These are phyloP conservation scores for Globisporangium spiculum DNA, from an alignment of 352 stramenopile species.

Conservation along the genomic window DNA sequence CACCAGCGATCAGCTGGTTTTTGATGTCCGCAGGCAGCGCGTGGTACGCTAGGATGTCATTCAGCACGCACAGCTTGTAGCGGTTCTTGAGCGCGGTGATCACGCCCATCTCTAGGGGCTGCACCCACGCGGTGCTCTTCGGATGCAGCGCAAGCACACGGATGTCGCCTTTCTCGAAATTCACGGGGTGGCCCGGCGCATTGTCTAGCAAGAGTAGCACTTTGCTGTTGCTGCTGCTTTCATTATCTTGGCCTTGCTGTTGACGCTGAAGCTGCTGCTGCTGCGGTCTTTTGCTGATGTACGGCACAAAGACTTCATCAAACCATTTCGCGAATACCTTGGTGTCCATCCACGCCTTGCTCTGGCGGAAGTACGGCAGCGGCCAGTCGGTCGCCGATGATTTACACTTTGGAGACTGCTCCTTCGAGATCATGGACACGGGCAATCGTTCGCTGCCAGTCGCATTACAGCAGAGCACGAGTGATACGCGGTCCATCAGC, in stretches of 20 bases:
- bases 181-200: slow-evolving; percentile 16
- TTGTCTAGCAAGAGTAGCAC: slow-evolving; percentile 21
- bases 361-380: slow-evolving; percentile 15
- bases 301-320: slow-evolving; percentile 13
- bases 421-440: slow-evolving; percentile 15
- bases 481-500: slow-evolving; percentile 13
- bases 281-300: background rate
- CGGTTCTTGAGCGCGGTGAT: slow-evolving; percentile 26
- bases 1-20: background rate
- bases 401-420: background rate
- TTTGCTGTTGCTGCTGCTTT: background rate
- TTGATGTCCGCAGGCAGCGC: slow-evolving; percentile 12
- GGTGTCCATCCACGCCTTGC: slow-evolving; percentile 19
- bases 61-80: slow-evolving; percentile 23
- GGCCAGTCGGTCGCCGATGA: background rate
- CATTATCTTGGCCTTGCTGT: too few species aligned
- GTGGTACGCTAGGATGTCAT: slow-evolving; percentile 22
- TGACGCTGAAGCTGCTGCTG: background rate
- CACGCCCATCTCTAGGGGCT: slow-evolving; percentile 24
- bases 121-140: slow-evolving; percentile 13
- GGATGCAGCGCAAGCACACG: slow-evolving; percentile 14
- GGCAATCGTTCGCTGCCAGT: slow-evolving; percentile 9
- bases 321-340: slow-evolving; percentile 19
- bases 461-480: slow-evolving; percentile 22
- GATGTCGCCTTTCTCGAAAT: slow-evolving; percentile 14